Conservation (phyloP, 129 eudicot species). For the Smallanthus sonchifolius region DNA sequence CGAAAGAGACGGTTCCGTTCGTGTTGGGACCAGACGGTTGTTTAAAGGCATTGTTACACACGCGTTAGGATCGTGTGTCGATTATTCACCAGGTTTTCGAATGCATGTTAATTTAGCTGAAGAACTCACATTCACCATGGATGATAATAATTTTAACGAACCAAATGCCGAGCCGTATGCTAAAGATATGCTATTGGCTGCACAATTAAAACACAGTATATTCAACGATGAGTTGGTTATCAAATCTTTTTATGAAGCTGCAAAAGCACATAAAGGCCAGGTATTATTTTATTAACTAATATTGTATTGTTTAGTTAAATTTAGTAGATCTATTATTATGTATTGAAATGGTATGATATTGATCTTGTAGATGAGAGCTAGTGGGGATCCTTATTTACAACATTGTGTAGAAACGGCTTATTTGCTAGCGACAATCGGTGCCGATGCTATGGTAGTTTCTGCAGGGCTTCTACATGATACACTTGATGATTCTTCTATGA, state of each 20-base stretch:
- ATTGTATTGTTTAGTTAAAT: not conserved
- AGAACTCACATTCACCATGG: conserved; percentile 83
- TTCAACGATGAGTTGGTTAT: conserved; percentile 64
- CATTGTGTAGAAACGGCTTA: conserved; percentile 90
- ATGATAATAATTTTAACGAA: conserved; percentile 45
- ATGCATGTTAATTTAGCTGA: conserved; percentile 25
- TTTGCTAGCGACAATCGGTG: conserved; percentile 77
- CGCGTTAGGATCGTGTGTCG: conserved; percentile 65
- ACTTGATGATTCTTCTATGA: conserved; percentile 74
- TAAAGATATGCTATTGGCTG: conserved; percentile 50
- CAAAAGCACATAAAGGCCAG: conserved; percentile 95
- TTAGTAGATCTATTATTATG: not conserved
- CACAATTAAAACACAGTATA: conserved; percentile 58
- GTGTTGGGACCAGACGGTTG: conserved; percentile 43
- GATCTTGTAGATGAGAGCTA: conserved; percentile 65
- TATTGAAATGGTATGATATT: not conserved
- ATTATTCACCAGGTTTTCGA: conserved; percentile 40
- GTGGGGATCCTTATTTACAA: conserved; percentile 92
- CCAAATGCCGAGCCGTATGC: conserved; percentile 38
- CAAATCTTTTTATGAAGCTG: conserved; percentile 83
- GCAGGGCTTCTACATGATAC: conserved; percentile 97
- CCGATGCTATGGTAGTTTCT: conserved; percentile 86
- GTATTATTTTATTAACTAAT: conserved; percentile 19
- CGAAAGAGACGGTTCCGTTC: conserved; percentile 42
- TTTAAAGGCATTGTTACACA: conserved; percentile 50